Evolutionary conservation across 495 filamentous ascomycete species (phyloP).

Genomic region (Podospora bellae-mahoneyi): DNA sequence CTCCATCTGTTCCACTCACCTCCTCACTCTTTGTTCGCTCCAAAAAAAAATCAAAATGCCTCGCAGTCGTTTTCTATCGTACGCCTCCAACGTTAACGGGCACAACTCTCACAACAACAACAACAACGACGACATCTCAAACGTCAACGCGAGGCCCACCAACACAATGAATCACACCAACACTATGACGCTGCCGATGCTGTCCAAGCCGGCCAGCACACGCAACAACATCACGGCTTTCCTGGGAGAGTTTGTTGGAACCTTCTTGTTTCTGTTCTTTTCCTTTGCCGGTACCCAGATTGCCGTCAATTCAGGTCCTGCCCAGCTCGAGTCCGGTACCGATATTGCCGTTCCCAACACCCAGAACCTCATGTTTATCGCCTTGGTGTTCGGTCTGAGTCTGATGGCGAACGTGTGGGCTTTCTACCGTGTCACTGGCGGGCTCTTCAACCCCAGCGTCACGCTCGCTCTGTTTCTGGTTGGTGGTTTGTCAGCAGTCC

Average conservation of each 20-base stretch:
- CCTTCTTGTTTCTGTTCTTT: conserved; percentile 80
- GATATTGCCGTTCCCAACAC: conserved; percentile 33
- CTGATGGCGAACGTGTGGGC: conserved; percentile 81
- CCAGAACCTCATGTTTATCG: conserved; percentile 61
- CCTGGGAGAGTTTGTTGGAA: conserved; percentile 72
- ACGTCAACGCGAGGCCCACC: background rate
- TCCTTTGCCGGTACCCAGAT: conserved; percentile 76
- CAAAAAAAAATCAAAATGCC: conserved; percentile 6
- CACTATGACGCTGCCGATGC: conserved; percentile 23
- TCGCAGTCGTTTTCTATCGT: background rate
- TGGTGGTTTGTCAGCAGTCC: conserved; percentile 50
- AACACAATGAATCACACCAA: background rate
- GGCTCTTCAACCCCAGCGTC: conserved; percentile 77
- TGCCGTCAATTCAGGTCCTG: conserved; percentile 49
- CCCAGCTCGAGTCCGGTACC: conserved; percentile 27
- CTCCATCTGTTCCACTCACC: background rate
- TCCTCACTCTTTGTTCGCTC: background rate
- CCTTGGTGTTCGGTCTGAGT: conserved; percentile 69
- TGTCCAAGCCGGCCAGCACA: conserved; percentile 15
- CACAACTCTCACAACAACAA: background rate
- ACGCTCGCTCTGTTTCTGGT: conserved; percentile 57
- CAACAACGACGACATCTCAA: background rate
- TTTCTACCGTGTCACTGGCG: conserved; percentile 77
- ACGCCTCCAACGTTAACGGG: background rate
- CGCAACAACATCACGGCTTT: conserved; percentile 56